Conservation (phyloP, 2,329 filamentous ascomycete genomes). For the Orbilia quercus region DNA sequence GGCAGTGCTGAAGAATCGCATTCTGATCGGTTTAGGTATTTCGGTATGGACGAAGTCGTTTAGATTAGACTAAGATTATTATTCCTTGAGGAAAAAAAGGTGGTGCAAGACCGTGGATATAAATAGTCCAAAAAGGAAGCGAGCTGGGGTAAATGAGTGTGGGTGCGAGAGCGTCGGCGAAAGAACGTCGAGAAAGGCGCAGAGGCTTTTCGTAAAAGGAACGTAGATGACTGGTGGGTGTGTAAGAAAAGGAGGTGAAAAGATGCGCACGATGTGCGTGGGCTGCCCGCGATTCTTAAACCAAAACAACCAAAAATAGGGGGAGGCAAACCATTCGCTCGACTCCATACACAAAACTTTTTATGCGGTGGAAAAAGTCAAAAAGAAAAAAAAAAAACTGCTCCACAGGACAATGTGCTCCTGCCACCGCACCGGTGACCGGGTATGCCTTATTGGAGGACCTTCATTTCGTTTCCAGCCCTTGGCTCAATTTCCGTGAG, state of each 20-base stretch:
- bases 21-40: conserved; percentile 44
- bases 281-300: conserved; percentile 53
- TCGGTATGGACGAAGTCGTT: conserved; percentile 21
- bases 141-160: not conserved
- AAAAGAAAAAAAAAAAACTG: conserved; percentile 46
- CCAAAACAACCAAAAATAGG: conserved; percentile 50
- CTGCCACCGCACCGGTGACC: conserved; percentile 28
- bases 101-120: conserved; percentile 34
- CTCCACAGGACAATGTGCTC: conserved; percentile 38
- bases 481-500: conserved; percentile 52
- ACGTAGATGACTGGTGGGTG: conserved; percentile 48
- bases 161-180: conserved; percentile 7
- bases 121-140: conserved; percentile 33
- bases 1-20: conserved; percentile 53
- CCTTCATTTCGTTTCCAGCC: conserved; percentile 55
- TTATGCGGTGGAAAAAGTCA: conserved; percentile 18
- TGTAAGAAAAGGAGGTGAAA: conserved; percentile 39
- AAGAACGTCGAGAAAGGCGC: conserved; percentile 54
- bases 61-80: not conserved
- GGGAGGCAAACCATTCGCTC: conserved; percentile 48
- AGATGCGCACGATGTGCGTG: conserved; percentile 51
- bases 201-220: conserved; percentile 53
- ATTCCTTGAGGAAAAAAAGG: not conserved
- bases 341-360: conserved; percentile 3
- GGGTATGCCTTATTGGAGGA: conserved; percentile 53